Evolutionary conservation across 1,284 basidiomycete genomes (phyloP).

Genomic region (Trametes sp.): DNA sequence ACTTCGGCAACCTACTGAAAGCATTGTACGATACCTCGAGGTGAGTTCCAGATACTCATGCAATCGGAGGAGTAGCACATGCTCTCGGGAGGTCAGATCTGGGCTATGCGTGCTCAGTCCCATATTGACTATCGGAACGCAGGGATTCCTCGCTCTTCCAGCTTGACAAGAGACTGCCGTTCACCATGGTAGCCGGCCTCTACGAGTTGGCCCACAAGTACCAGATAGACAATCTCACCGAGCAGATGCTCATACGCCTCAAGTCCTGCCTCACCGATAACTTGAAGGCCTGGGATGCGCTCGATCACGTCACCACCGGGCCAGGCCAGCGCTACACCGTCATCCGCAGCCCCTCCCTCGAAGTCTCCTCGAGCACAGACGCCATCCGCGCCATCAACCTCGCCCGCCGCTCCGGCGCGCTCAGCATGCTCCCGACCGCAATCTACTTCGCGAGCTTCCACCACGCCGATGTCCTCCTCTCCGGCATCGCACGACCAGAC

Average conservation of each 20-base stretch:
- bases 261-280: slow-evolving; percentile 9
- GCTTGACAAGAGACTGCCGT: neutral
- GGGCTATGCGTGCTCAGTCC: no score
- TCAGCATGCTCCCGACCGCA: slow-evolving; percentile 17
- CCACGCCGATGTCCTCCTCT: neutral
- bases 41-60: neutral
- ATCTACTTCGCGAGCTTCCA: slow-evolving; percentile 16
- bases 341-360: slow-evolving; percentile 1
- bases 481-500: slow-evolving; percentile 3
- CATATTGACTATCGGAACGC: neutral
- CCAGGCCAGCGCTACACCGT: neutral
- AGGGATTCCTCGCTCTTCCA: neutral
- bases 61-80: no score
- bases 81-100: no score
- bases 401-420: slow-evolving; percentile 7
- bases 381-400: slow-evolving; percentile 18
- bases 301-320: neutral
- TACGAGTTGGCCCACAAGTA: slow-evolving; percentile 25
- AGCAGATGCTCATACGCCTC: slow-evolving; percentile 10
- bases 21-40: slow-evolving; percentile 7
- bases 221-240: slow-evolving; percentile 8
- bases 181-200: neutral
- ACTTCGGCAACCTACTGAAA: slow-evolving; percentile 21
- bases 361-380: neutral
- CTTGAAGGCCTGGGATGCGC: neutral